Base-by-base conservation (phyloP, 345 rosid species). In the Eucalyptus polyanthemos region DNA sequence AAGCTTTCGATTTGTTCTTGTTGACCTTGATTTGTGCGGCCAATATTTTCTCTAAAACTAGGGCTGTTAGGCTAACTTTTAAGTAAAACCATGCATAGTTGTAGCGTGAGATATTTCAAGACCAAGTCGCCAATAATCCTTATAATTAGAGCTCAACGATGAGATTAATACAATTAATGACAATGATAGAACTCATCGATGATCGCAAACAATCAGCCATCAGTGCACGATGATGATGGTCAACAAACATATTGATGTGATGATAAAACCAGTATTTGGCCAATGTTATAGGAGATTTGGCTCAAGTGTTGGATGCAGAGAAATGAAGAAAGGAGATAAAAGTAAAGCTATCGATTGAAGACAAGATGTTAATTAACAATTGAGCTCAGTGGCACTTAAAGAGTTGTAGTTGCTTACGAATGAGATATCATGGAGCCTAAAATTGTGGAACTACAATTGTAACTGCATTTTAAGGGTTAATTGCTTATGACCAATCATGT, bases 1-100 rank as follows among this genome's bases (percentile, higher is more conserved):
- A 53, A 21, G 1, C 24, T 53, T 53, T 21, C 5, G 8, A 53
- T 53, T 53, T 19, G 25, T 53, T 53, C n/a, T n/a, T n/a, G n/a
- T n/a, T n/a, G n/a, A n/a, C n/a, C n/a, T n/a, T 5, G 21, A 21
- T 2, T 53, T 53, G 11, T 53, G 2, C 0, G 5, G 0, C 2
- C 2, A 53, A 53, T 53, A 19, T 21, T 53, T 53, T 53, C 24
- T 53, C 58, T 56, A 56, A 22, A 56, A 24, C 0, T 2, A 24
- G 62, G 3, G 6, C 0, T 24, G 6, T 4, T 22, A 56, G 9
- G 29, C 29, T 56, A 56, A 56, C 29, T 56, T 24, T 24, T 9
- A 19, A 3, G 4, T 56, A 22, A 56, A 24, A 56, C 0, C 62
- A 56, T 24, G 29, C 29, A 24, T 56, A 9, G 62, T 24, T 24